Evolutionary conservation across 2,329 filamentous ascomycete genomes (phyloP).

Genomic region (Arthrocladium fulminans): DNA sequence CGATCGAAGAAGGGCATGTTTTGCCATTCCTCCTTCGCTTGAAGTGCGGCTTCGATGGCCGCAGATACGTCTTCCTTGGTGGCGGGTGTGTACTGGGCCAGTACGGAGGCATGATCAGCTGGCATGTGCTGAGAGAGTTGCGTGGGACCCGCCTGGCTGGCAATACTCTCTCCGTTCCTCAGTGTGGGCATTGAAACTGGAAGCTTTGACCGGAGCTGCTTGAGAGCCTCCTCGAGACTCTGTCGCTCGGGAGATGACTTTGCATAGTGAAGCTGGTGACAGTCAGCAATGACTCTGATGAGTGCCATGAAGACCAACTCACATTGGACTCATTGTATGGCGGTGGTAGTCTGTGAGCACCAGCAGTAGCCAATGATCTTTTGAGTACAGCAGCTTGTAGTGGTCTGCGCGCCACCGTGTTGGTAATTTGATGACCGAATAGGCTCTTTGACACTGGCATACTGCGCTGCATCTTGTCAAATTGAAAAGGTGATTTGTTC

Average conservation of each 20-base stretch:
- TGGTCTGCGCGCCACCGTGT: not conserved
- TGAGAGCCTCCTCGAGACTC: slow-evolving; percentile 27
- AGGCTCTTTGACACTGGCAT: not conserved
- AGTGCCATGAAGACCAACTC: not conserved
- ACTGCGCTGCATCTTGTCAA: not conserved
- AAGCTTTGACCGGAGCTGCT: slow-evolving; percentile 27
- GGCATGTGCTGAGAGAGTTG: slow-evolving; percentile 23
- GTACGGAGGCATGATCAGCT: slow-evolving; percentile 28
- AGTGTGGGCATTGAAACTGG: slow-evolving; percentile 28
- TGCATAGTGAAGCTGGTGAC: slow-evolving; percentile 21
- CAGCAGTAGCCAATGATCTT: slow-evolving; percentile 14
- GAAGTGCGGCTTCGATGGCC: slow-evolving; percentile 27
- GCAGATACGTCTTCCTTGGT: slow-evolving; percentile 27
- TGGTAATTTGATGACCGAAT: not conserved
- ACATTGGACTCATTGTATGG: slow-evolving; percentile 20
- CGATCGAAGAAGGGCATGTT: slow-evolving; percentile 29
- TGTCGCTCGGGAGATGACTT: slow-evolving; percentile 27
- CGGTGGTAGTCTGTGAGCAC: slow-evolving; percentile 13
- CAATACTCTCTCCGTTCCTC: slow-evolving; percentile 9
- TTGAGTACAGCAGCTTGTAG: not conserved
- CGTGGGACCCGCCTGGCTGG: not conserved
- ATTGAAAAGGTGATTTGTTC: too few relatives aligned
- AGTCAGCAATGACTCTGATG: not conserved
- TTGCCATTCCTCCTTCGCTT: slow-evolving; percentile 29
- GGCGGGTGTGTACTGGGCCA: slow-evolving; percentile 31